Percentiles rank a stretch among this genome's conserved stretches.
These are phyloP conservation scores for Sporobolus alterniflorus DNA, from an alignment of 202 grass and related monocot species.

Conservation along the genomic window DNA sequence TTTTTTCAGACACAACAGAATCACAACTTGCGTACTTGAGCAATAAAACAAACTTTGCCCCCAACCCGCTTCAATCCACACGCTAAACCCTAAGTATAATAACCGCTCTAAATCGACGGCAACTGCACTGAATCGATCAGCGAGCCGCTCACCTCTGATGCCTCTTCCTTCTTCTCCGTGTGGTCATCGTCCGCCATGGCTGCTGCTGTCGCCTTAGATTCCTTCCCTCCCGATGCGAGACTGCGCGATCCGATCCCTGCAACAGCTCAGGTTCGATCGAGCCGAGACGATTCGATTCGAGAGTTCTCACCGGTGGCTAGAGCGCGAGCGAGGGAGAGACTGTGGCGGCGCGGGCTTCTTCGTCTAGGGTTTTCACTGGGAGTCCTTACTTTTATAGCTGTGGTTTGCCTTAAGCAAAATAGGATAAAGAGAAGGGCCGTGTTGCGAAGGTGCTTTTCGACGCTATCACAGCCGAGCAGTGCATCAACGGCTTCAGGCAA, in stretches of 20 bases:
- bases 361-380: slow-evolving; percentile 18
- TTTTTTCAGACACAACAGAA: not conserved
- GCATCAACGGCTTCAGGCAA: too few relatives aligned
- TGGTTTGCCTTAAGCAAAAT: not conserved
- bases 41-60: not conserved
- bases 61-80: not conserved
- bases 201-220: slow-evolving; percentile 4
- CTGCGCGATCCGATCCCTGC: slow-evolving; percentile 21
- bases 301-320: slow-evolving; percentile 13
- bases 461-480: too few relatives aligned
- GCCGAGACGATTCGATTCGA: not conserved
- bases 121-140: not conserved
- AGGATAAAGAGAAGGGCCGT: fast-evolving
- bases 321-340: not conserved
- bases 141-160: slow-evolving; percentile 12
- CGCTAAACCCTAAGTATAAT: not conserved
- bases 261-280: not conserved
- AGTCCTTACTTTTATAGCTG: not conserved
- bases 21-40: not conserved
- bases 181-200: slow-evolving; percentile 51
- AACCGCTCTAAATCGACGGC: not conserved
- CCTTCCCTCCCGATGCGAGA: slow-evolving; percentile 1
- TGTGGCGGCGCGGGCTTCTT: not conserved
- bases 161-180: slow-evolving; percentile 37
- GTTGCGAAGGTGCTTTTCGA: not conserved